Base-by-base conservation (phyloP, 192 early-diverging fungal species). In the Oehlia diaphana region DNA sequence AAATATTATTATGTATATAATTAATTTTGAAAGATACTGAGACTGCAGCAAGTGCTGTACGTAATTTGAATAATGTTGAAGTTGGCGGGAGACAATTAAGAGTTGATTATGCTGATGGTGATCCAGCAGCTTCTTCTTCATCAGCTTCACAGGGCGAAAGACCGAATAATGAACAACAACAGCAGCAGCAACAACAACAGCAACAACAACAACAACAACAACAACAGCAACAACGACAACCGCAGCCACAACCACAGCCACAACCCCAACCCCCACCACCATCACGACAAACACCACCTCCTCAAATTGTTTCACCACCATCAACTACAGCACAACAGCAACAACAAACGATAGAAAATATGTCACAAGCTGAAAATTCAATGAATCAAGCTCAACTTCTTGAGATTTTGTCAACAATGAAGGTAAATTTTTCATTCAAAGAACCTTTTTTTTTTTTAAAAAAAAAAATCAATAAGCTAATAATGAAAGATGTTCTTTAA, bases 41-140 rank as follows among this genome's bases (percentile, higher is more conserved):
- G 76, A 97, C 95, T n/a, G 97, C 97, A 10, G 92, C 94, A 28
- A 96, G 95, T 80, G 97, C 97, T 37, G 96, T 97, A 26, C 89
- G 96, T 73, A 98, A 98, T 78, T 88, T 99, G 70, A 95, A 96
- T 81, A 92, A 93, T 71, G 92, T 95, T 61, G 95, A 96, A 53
- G 89, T 98, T n/a, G 93, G 92, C 28, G 96, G 96, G 21, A 87
- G 97, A 16, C 90, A 90, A 78, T 85, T 99, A 19, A 90, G 95
- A 65, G 95, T 99, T n/a, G 96, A 96, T 68, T 98, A 93, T 86
- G 96, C 96, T 2, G 95, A 98, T 65, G 88, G 85, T 74, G 95
- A 96, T 79, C 89, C 85, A 47, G 81, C 86, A 19, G 79, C 77
- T 42, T 80, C 70, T 50, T 71, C 81, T 35, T 12, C 66, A 28